Base-by-base conservation (phyloP, 1,284 basidiomycete species). In the Trichosporon sp. region DNA sequence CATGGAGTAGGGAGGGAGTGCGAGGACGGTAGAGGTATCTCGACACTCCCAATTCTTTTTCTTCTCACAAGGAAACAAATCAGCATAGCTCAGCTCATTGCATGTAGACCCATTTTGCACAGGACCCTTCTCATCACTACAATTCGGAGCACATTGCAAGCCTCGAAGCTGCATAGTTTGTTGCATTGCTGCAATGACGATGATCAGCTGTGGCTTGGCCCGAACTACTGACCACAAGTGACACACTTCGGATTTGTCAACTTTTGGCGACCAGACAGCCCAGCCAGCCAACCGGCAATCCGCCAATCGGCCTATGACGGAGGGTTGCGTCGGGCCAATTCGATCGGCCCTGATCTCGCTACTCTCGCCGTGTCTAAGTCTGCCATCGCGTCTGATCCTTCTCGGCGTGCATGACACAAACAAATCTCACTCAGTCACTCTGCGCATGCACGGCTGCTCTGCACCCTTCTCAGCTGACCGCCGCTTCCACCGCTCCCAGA, bases 41-140 rank as follows among this genome's bases (percentile, higher is more conserved):
- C 19, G 40, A 44, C 40, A 44, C 40, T 44, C 40, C 40, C 40
- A n/a, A 21, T 44, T 44, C 40, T 37, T 9, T 44, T 44, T 23
- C n/a, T n/a, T 44, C 40, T 44, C 25, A 54, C 49, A 25, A 29
- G 49, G 49, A 54, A 54, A 54, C 49, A 54, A 54, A 37, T 16
- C 31, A 54, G 49, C 49, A 54, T 54, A 54, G 49, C 49, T 29
- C 49, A 54, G 49, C 49, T 54, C 49, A 54, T 54, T 54, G 49
- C 49, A 54, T 54, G 49, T 54, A 54, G 49, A 54, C 49, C 40
- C 49, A 54, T 54, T 54, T 54, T 54, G 49, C 49, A 54, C 46
- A 52, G 46, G 46, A 52, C 44, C 21, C 4, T 25, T 25, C 23
- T 4, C 11, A 10, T 23, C 25, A n/a, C n/a, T n/a, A n/a, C n/a